Percentiles rank a stretch among this genome's conserved stretches.
phyloP scores from a whole-genome alignment of 257 asterid genomes.

The Nemophila menziesii region DNA sequence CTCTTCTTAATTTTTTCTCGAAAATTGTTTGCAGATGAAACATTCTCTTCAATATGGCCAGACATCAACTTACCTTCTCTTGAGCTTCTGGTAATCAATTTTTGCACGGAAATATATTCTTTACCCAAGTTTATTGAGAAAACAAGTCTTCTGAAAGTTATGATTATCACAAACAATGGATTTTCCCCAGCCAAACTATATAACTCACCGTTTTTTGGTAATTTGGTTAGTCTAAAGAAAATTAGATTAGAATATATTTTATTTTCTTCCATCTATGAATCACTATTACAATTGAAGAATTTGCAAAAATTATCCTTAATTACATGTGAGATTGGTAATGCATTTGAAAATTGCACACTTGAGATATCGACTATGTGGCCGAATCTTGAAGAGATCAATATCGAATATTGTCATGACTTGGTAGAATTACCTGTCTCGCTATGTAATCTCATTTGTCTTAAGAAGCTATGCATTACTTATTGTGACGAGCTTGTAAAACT shows the following conservation, averaged over 20 bases:
- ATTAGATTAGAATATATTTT: constrained; percentile 22
- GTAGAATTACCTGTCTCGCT: constrained; percentile 13
- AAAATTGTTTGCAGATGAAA: constrained; percentile 22
- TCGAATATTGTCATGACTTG: constrained; percentile 24
- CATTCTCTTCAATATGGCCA: constrained; percentile 14
- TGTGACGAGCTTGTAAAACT: constrained; percentile 20
- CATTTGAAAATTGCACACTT: constrained; percentile 15
- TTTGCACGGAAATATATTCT: constrained; percentile 10
- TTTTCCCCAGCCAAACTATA: constrained; percentile 11
- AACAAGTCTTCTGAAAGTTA: constrained; percentile 16
- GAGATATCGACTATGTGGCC: constrained; percentile 14
- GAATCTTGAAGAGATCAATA: constrained; percentile 22
- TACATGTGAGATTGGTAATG: constrained; percentile 17
- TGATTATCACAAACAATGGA: constrained; percentile 20
- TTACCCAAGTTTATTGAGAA: constrained; percentile 18
- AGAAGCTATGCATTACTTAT: constrained; percentile 20
- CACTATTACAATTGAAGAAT: constrained; percentile 14
- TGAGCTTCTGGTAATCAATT: constrained; percentile 22
- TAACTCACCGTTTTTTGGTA: constrained; percentile 12
- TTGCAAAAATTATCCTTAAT: constrained; percentile 22
- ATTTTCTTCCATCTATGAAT: constrained; percentile 11
- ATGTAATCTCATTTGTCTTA: constrained; percentile 16
- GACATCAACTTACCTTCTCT: constrained; percentile 15
- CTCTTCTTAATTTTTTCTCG: no score
- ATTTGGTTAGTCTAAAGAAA: constrained; percentile 21